Conservation (phyloP, 805 yeast genomes). For the Barnettozyma californica region DNA sequence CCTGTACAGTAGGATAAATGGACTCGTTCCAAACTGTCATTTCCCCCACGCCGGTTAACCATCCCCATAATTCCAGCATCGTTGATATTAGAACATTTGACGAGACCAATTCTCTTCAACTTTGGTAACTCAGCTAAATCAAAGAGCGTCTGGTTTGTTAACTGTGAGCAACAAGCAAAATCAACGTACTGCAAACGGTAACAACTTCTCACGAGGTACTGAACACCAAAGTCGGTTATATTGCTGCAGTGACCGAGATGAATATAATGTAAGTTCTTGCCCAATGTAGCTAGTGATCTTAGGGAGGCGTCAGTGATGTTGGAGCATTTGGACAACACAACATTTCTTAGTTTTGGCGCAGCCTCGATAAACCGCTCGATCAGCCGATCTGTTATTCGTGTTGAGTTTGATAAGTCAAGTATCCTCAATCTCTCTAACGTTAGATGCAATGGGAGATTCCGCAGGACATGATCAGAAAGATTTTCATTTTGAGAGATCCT, state of each 20-base stretch:
- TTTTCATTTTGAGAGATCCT: constrained; percentile 70
- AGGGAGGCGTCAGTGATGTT: constrained; percentile 80
- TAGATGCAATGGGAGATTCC: constrained; percentile 41
- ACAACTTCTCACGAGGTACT: constrained; percentile 66
- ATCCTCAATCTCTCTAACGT: constrained; percentile 66
- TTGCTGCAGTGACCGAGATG: constrained; percentile 92
- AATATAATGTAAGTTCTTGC: constrained; percentile 76
- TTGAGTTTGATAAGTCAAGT: constrained; percentile 80
- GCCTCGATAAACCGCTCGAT: constrained; percentile 64
- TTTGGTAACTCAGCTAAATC: constrained; percentile 74
- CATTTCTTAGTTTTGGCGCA: constrained; percentile 85
- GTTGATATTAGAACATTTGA: constrained; percentile 82
- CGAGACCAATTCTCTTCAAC: constrained; percentile 86
- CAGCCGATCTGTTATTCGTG: constrained; percentile 71
- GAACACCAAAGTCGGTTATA: constrained; percentile 86
- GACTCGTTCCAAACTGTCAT: constrained; percentile 84
- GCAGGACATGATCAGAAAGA: constrained; percentile 63
- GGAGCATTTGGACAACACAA: constrained; percentile 84
- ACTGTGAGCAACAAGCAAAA: constrained; percentile 87
- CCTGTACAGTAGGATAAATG: constrained; percentile 89
- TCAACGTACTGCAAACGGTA: constrained; percentile 88
- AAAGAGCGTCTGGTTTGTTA: constrained; percentile 76
- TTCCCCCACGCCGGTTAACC: constrained; percentile 62
- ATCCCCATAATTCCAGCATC: constrained; percentile 73
- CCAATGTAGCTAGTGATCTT: constrained; percentile 64